A percentile compares a stretch with the other conserved stretches of the same genome.
Conservation (phyloP, 2,329 filamentous ascomycete species). For the Claviceps sp. region DNA sequence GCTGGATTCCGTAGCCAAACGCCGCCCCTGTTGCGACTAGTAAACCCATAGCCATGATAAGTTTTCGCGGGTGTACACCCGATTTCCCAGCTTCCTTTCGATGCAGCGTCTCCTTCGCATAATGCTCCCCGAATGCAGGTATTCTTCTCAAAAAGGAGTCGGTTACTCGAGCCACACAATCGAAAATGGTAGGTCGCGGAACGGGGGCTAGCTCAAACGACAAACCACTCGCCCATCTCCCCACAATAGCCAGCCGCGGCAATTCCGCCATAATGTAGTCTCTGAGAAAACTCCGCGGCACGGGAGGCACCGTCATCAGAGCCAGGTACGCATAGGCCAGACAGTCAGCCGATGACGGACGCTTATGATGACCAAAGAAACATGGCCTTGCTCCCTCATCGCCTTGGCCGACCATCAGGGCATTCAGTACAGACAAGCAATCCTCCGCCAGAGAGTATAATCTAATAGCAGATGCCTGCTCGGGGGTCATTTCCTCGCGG, state of each 20-base stretch:
- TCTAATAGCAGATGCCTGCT: constrained; percentile 61
- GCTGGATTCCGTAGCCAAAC: constrained; percentile 24
- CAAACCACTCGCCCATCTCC: constrained; percentile 10
- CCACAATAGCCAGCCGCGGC: constrained; percentile 18
- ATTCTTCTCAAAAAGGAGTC: constrained; percentile 22
- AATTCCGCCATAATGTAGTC: constrained; percentile 26
- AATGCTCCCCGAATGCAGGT: constrained; percentile 22
- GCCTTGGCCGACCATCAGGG: constrained; percentile 26
- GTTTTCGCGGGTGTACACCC: constrained; percentile 19
- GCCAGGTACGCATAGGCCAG: constrained; percentile 67
- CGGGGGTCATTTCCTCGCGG: constrained; percentile 49
- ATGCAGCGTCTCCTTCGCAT: constrained; percentile 23
- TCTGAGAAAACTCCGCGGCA: constrained; percentile 28
- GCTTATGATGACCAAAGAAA: constrained; percentile 17
- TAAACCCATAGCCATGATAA: constrained; percentile 20
- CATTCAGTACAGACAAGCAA: constrained; percentile 58
- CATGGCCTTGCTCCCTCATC: constrained; percentile 15
- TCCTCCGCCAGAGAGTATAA: constrained; percentile 59
- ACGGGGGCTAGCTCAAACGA: constrained; percentile 12
- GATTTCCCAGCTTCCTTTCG: constrained; percentile 19
- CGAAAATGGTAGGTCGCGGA: constrained; percentile 9
- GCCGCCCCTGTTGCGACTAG: constrained; percentile 23
- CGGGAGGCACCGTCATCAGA: constrained; percentile 46
- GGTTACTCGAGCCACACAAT: constrained; percentile 18
- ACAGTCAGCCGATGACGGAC: constrained; percentile 50